Percentiles rank a stretch among this genome's conserved stretches.
Evolutionary conservation across 2,329 filamentous ascomycete species (phyloP).

Genomic region (Cladosporium sp.): DNA sequence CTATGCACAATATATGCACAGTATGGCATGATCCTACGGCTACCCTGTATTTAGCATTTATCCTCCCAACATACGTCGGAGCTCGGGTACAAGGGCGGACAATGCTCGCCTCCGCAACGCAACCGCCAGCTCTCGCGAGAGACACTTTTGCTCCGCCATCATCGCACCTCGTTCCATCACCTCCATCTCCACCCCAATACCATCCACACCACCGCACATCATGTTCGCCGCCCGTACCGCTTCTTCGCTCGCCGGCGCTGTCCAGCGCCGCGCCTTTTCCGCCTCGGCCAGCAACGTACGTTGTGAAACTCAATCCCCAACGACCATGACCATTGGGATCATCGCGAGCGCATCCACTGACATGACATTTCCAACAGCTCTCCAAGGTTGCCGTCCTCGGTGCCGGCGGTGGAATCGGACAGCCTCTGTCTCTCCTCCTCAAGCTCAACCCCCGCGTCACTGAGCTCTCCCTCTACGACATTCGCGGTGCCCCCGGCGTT

Average conservation of each 20-base stretch:
- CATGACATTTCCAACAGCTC: conserved; percentile 57
- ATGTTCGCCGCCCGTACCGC: conserved; percentile 69
- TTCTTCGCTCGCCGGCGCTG: conserved; percentile 46
- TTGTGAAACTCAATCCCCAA: conserved; percentile 20
- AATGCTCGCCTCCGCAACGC: neutral
- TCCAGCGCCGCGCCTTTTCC: conserved; percentile 55
- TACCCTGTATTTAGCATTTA: neutral
- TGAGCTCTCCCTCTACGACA: conserved; percentile 96
- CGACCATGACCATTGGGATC: conserved; percentile 10
- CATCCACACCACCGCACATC: conserved; percentile 6
- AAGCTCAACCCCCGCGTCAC: conserved; percentile 97
- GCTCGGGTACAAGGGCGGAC: neutral
- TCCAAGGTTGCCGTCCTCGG: conserved; percentile 98
- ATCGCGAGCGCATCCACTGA: conserved; percentile 6
- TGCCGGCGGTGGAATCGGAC: conserved; percentile 96
- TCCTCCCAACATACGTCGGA: neutral
- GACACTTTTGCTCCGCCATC: conserved; percentile 9
- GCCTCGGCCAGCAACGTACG: conserved; percentile 54
- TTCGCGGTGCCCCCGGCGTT: conserved; percentile 92
- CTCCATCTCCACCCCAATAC: conserved; percentile 1
- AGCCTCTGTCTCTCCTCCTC: conserved; percentile 93
- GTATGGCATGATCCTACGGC: neutral
- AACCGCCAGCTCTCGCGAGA: neutral
- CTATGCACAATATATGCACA: neutral
- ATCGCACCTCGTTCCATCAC: conserved; percentile 6